phyloP scores from a whole-genome alignment of 768 basidiomycete species.

The Rhodotorula graminis region DNA sequence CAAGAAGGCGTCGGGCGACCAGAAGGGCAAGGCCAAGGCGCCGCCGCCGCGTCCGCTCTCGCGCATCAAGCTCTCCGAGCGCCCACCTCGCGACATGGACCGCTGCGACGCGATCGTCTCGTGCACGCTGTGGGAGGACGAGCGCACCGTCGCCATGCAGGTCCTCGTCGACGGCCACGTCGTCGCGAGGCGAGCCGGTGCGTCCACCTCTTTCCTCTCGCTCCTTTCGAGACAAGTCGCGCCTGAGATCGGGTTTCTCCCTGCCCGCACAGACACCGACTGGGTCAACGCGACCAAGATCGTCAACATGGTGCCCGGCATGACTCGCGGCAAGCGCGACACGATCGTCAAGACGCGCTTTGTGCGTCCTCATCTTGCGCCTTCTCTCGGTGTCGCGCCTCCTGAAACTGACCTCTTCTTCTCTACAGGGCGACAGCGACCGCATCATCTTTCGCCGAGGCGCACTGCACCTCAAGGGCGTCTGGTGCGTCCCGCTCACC shows the following conservation, averaged over 20 bases:
- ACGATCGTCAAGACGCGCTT: slow-evolving; percentile 20
- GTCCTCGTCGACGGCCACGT: slow-evolving; percentile 18
- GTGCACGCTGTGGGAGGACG: slow-evolving; percentile 32
- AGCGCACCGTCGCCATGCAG: slow-evolving; percentile 21
- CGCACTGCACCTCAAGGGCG: slow-evolving; percentile 22
- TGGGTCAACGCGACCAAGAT: slow-evolving; percentile 36
- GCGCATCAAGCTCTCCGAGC: too few species aligned
- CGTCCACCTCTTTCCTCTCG: not conserved
- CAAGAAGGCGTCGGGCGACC: too few species aligned
- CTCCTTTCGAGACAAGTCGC: too few species aligned
- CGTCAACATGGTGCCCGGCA: slow-evolving; percentile 16
- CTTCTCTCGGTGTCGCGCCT: too few species aligned
- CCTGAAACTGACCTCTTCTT: not conserved
- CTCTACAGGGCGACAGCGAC: not conserved
- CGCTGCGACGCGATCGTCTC: not conserved
- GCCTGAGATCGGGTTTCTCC: too few species aligned
- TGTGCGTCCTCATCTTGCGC: not conserved
- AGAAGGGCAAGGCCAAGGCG: too few species aligned
- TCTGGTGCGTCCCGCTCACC: slow-evolving; percentile 11
- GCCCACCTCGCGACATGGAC: too few species aligned
- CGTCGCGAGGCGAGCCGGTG: slow-evolving; percentile 19
- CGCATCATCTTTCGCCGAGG: slow-evolving; percentile 17
- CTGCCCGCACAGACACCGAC: slow-evolving; percentile 15
- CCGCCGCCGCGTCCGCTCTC: too few species aligned
- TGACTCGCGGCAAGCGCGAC: slow-evolving; percentile 31